A percentile compares a stretch with the other conserved stretches of the same genome.
Conservation (phyloP, 2,329 filamentous ascomycete genomes). For the Plenodomus lindquistii region DNA sequence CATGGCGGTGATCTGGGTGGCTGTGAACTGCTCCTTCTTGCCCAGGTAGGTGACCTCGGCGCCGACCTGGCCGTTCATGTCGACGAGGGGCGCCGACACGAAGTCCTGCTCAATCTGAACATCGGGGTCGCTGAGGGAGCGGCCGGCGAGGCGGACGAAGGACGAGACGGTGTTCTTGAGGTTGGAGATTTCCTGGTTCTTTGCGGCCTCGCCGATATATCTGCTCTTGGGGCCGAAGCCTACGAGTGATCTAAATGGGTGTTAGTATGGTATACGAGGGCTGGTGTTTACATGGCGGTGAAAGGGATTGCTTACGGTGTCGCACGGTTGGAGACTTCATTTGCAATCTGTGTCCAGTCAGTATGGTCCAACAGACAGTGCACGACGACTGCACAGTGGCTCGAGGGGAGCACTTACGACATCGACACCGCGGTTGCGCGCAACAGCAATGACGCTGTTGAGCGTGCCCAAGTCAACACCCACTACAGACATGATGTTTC, state of each 20-base stretch:
- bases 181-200: slow-evolving; percentile 99
- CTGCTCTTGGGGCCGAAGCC: slow-evolving; percentile 93
- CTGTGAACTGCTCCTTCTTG: slow-evolving; percentile 94
- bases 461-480: slow-evolving; percentile 95
- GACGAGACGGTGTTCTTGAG: slow-evolving; percentile 97
- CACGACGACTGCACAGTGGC: not conserved
- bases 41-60: slow-evolving; percentile 91
- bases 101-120: slow-evolving; percentile 90
- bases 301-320: slow-evolving; percentile 76
- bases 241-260: slow-evolving; percentile 69
- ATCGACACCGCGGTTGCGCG: slow-evolving; percentile 97
- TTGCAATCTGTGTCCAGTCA: slow-evolving; percentile 74
- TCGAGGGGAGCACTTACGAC: slow-evolving; percentile 70
- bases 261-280: slow-evolving; percentile 17
- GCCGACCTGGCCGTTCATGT: slow-evolving; percentile 91
- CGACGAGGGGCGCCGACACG: slow-evolving; percentile 82
- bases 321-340: slow-evolving; percentile 97
- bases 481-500: slow-evolving; percentile 62
- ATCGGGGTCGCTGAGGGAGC: slow-evolving; percentile 86
- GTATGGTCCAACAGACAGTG: slow-evolving; percentile 14
- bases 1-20: slow-evolving; percentile 92
- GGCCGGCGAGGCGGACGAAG: slow-evolving; percentile 90
- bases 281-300: slow-evolving; percentile 7
- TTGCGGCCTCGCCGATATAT: slow-evolving; percentile 92
- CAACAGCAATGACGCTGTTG: slow-evolving; percentile 96